These are phyloP conservation scores for Aspergillus biplanus DNA, from an alignment of 495 filamentous ascomycete species.

Conservation along the genomic window DNA sequence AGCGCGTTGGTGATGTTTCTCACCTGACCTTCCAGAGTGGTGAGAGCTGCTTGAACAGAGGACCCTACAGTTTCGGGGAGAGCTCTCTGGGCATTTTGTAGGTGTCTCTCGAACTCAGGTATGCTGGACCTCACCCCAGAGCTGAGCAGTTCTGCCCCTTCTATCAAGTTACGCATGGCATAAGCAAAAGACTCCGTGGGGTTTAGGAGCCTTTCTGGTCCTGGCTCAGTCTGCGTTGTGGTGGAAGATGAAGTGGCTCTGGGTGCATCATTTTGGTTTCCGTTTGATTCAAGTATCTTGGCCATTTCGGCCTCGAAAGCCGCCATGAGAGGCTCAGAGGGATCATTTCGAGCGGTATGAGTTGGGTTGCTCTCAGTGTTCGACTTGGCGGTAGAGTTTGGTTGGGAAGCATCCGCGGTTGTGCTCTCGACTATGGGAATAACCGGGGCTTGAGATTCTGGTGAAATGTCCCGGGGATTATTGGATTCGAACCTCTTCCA, in stretches of 20 bases:
- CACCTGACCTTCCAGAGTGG: conserved; percentile 46
- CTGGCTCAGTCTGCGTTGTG: conserved; percentile 20
- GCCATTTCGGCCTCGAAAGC: conserved; percentile 58
- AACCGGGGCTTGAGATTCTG: conserved; percentile 11
- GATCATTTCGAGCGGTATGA: conserved; percentile 13
- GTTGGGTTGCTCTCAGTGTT: conserved; percentile 2
- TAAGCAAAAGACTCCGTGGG: conserved; percentile 36
- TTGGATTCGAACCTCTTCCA: conserved; percentile 42
- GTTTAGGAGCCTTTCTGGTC: conserved; percentile 26
- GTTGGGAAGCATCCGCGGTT: conserved; percentile 9
- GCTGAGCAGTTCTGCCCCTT: conserved; percentile 40
- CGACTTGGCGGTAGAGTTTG: conserved; percentile 10
- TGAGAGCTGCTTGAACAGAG: conserved; percentile 46
- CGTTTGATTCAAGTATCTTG: conserved; percentile 37
- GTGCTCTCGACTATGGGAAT: background rate
- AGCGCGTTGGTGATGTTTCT: conserved; percentile 39
- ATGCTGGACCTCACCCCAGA: conserved; percentile 42
- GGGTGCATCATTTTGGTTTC: conserved; percentile 20
- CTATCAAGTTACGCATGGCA: conserved; percentile 38
- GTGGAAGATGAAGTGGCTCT: conserved; percentile 20
- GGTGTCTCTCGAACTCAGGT: conserved; percentile 45
- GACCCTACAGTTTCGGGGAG: conserved; percentile 47
- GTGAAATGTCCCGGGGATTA: background rate
- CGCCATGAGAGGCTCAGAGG: conserved; percentile 45
- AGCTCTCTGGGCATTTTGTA: conserved; percentile 42